Base-by-base conservation (phyloP, 805 yeast species). In the Tetrapisispora arboricola region DNA sequence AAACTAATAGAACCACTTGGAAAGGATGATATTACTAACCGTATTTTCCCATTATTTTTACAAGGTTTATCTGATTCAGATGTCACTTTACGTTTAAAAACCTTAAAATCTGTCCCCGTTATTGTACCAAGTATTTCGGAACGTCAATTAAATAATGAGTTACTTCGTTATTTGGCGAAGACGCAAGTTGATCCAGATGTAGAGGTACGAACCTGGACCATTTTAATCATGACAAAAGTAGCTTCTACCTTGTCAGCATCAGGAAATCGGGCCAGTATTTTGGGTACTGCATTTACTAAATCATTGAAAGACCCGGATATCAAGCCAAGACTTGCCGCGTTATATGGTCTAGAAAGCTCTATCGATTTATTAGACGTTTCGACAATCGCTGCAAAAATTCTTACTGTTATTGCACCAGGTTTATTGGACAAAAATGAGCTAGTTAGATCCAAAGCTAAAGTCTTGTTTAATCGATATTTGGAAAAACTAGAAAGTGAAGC, bases 11-110 rank as follows among this genome's bases (percentile, higher is more conserved):
- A 64, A 1, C 59, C 60, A 28, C 57, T 86, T 18, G 67, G 75
- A 2, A 75, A 75, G 30, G 61, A 71, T 33, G 85, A 81, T 24
- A 73, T 88, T 4, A 80, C 80, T 47, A 78, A 72, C 48, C 77
- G 74, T 48, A 70, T 92, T 1, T 85, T 84, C 58, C 74, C 75
- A 9, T 71, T 72, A 36, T 68, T 84, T 50, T 63, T 80, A n/a
- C 76, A 81, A 15, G 97, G 98, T 0, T 82, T 90, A 52, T 75
- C 79, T 26, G 98, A 90, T 57, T 76, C 92, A 1, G 88, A 85
- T 55, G 73, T 78, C 3, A 71, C 80, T n/a, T 76, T 90, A 31
- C 68, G 96, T 47, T 83, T 83, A 48, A 84, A 80, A 39, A 84
- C 96, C 0, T 66, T 90, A 29, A 80, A 79, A 37, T 47, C 47